These are phyloP conservation scores for Thielaviopsis euricoi DNA, from an alignment of 2,329 filamentous ascomycete genomes.

Conservation along the genomic window DNA sequence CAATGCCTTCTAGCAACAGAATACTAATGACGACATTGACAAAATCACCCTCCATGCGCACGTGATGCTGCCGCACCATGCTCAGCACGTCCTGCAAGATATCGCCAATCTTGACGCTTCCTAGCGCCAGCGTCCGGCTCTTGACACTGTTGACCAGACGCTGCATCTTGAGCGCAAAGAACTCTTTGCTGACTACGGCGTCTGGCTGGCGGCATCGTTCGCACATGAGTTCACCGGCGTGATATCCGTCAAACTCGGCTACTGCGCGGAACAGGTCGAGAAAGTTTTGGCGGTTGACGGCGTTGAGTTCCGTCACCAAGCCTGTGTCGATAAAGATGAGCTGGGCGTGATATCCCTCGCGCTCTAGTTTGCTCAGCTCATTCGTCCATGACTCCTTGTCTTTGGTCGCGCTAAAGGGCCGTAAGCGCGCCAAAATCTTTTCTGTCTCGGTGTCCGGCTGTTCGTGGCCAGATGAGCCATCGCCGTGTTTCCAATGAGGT, in stretches of 20 bases:
- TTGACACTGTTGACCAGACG: constrained; percentile 87
- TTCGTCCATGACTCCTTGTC: constrained; percentile 54
- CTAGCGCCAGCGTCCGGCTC: constrained; percentile 74
- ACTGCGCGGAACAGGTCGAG: constrained; percentile 89
- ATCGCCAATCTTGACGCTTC: constrained; percentile 91
- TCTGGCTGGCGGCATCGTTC: constrained; percentile 86
- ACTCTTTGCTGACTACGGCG: constrained; percentile 71
- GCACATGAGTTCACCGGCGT: constrained; percentile 88
- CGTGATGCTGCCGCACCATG: constrained; percentile 88
- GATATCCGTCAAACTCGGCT: constrained; percentile 93
- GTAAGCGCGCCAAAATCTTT: constrained; percentile 62
- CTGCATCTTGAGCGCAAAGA: constrained; percentile 94
- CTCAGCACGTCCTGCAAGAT: constrained; percentile 76
- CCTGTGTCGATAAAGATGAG: constrained; percentile 96
- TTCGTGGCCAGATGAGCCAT: constrained; percentile 22
- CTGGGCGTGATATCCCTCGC: constrained; percentile 81
- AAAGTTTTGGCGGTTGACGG: constrained; percentile 74
- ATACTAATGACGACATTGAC: constrained; percentile 97
- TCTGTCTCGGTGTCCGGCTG: constrained; percentile 66
- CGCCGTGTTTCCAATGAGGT: constrained; percentile 22
- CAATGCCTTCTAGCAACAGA: constrained; percentile 83
- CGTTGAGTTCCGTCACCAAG: constrained; percentile 84
- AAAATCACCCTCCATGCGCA: constrained; percentile 89
- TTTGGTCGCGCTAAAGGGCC: constrained; percentile 48
- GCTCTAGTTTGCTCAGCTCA: constrained; percentile 61